Evolutionary conservation across 768 basidiomycete species (phyloP).

Genomic region (Tricholoma sp.): DNA sequence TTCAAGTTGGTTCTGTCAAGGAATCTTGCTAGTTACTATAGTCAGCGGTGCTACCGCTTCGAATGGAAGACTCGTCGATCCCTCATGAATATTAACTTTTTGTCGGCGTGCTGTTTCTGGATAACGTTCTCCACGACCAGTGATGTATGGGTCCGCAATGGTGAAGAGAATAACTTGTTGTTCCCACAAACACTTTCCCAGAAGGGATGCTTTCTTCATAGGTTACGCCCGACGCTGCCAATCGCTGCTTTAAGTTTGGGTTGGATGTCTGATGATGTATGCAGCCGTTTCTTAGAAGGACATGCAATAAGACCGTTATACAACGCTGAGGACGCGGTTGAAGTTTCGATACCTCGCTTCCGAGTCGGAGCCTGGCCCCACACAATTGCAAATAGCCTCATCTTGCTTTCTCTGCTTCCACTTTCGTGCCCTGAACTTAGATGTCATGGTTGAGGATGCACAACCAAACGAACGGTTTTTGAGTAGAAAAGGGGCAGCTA

Average conservation of each 20-base stretch:
- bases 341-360: too few relatives aligned
- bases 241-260: neutral
- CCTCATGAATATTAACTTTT: neutral
- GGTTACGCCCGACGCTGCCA: neutral
- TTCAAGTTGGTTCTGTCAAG: neutral
- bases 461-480: constrained; percentile 14
- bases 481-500: constrained; percentile 8
- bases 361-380: neutral
- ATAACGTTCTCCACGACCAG: neutral
- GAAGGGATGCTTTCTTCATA: neutral
- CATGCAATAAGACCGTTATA: neutral
- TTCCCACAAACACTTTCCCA: too few relatives aligned
- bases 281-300: neutral
- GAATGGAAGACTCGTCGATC: neutral
- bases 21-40: neutral
- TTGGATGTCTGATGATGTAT: neutral
- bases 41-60: neutral
- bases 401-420: neutral
- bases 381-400: neutral
- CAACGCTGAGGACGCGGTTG: neutral
- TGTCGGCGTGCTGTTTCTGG: neutral
- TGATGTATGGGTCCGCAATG: neutral
- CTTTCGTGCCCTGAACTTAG: neutral
- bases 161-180: too few relatives aligned
- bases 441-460: constrained; percentile 16